These are phyloP conservation scores for Arabidopsis arenosa DNA, from an alignment of 345 rosid genomes.

Conservation along the genomic window DNA sequence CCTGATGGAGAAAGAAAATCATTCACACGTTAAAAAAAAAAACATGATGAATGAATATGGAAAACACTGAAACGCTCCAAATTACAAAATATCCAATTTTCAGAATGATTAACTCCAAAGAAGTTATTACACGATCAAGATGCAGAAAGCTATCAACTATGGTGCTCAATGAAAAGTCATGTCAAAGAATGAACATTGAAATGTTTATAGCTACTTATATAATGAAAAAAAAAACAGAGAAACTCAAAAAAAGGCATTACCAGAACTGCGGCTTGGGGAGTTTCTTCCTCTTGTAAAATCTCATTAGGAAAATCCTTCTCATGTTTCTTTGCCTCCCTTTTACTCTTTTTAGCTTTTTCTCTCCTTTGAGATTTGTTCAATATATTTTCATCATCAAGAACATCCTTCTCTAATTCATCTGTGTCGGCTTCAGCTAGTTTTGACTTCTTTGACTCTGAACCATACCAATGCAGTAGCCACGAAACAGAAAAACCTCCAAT, in stretches of 20 bases:
- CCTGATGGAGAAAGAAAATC: conserved; percentile 52
- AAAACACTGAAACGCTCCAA: not conserved
- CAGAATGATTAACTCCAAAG: not conserved
- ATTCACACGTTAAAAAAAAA: conserved; percentile 1
- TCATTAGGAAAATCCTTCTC: conserved; percentile 61
- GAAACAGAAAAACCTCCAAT: not conserved
- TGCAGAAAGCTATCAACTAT: conserved; percentile 13
- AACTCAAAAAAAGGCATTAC: conserved; percentile 49
- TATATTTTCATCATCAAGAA: conserved; percentile 47
- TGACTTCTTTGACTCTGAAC: conserved; percentile 50
- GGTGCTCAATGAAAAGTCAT: conserved; percentile 9
- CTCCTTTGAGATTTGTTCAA: conserved; percentile 81
- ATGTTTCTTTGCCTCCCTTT: conserved; percentile 76
- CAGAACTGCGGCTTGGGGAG: conserved; percentile 81
- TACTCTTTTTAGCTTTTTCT: conserved; percentile 73
- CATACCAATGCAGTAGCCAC: conserved; percentile 11
- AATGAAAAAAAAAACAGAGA: not conserved
- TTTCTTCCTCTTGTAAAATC: conserved; percentile 52
- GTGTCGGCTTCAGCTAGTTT: conserved; percentile 34
- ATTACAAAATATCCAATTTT: not conserved
- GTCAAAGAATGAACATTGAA: conserved; percentile 18
- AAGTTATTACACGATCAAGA: conserved; percentile 14
- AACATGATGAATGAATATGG: not conserved
- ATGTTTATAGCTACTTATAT: not conserved
- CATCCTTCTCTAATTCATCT: conserved; percentile 44